Base-by-base conservation (phyloP, 2,329 filamentous ascomycete genomes). In the Xylariaceae sp. region DNA sequence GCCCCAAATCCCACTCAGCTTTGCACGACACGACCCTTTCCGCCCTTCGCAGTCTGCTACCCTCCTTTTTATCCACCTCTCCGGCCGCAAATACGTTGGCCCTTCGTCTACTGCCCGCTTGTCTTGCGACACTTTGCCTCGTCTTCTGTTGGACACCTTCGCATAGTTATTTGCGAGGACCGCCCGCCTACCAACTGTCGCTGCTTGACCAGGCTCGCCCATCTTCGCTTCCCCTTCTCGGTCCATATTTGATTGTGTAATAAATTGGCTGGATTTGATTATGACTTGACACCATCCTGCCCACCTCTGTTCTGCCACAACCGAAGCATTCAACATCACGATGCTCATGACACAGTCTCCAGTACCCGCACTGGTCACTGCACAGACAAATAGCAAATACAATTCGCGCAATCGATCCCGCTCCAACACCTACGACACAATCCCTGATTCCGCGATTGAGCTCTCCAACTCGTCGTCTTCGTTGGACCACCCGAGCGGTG, bases 301-400 rank as follows among this genome's bases (percentile, higher is more conserved):
- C 45, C 44, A 40, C 42, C 48, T 44, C 19, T 30, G 22, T 35
- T 29, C 52, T 39, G 39, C 41, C 34, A 48, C 44, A 40, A 42
- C 50, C 43, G 43, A 49, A 54, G 48, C 48, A 51, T 51, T 44
- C 49, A 49, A 60, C 48, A 56, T 66, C 67, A 74, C 67, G 57
- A 76, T 76, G 73, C 72, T 76, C 55, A 74, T 76, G 72, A 74
- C 71, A 59, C 67, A 69, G 64, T 63, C 64, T 47, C 62, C 65
- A 60, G 64, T 67, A 56, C 63, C 66, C 63, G 66, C 68, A 67
- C 57, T 68, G 57, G 60, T 59, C 60, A 68, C 69, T 57, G 61
- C 62, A 61, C 68, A 69, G 18, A 32, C 13, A 32, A 32, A 55
- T 37, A 63, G 59, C 47, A 56, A 58, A 19, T 62, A 64, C 53